Conservation (phyloP, 1,284 basidiomycete genomes). For the Sphaerobolus stellatus region DNA sequence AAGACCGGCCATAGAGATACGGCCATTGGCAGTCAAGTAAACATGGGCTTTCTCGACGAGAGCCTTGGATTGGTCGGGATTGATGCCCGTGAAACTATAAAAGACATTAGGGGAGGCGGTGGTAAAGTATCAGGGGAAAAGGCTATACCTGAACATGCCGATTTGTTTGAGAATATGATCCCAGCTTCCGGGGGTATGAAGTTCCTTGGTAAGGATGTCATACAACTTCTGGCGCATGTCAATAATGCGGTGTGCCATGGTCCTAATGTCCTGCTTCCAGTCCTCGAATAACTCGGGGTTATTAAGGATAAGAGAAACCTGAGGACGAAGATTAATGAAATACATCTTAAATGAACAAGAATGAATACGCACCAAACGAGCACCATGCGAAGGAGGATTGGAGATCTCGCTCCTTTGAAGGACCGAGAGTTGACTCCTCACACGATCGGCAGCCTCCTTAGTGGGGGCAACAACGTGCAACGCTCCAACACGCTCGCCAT, state of each 20-base stretch:
- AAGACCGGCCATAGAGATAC: constrained; percentile 86
- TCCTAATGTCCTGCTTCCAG: constrained; percentile 89
- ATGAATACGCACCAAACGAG: constrained; percentile 68
- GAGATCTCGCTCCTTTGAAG: constrained; percentile 91
- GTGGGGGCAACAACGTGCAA: constrained; percentile 70
- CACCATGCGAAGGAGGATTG: constrained; percentile 89
- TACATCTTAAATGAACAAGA: background rate
- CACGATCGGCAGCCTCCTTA: constrained; percentile 65
- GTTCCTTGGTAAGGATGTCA: constrained; percentile 74
- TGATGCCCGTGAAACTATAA: constrained; percentile 77
- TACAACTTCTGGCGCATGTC: constrained; percentile 84
- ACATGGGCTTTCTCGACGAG: constrained; percentile 80
- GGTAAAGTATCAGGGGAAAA: constrained; percentile 1
- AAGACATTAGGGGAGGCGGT: background rate
- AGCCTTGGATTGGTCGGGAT: constrained; percentile 63
- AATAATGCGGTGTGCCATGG: constrained; percentile 92
- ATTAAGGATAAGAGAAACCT: constrained; percentile 82
- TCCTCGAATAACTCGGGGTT: constrained; percentile 70
- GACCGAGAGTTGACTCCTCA: constrained; percentile 84
- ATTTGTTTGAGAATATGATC: constrained; percentile 88
- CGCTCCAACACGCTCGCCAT: constrained; percentile 87
- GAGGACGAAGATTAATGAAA: background rate
- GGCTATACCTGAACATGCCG: constrained; percentile 83
- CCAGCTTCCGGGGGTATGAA: constrained; percentile 93
- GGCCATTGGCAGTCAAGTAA: constrained; percentile 84